A percentile compares a stretch with the other conserved stretches of the same genome.
Evolutionary conservation across 1,284 basidiomycete species (phyloP).

Genomic region (Ceratobasidium sp.): DNA sequence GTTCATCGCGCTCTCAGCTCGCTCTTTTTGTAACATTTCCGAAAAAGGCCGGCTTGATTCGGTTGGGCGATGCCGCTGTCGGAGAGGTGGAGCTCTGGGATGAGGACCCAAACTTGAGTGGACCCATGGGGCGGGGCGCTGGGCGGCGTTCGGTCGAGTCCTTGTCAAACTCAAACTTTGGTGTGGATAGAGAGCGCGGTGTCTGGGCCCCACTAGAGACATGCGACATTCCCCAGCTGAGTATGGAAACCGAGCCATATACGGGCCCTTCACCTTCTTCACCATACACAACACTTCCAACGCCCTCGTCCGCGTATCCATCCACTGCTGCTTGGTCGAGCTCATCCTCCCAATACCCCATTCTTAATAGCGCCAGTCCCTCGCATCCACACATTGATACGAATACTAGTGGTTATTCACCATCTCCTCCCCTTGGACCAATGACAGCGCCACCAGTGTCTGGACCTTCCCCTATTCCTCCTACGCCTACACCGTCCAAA

Average conservation of each 20-base stretch:
- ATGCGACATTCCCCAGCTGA: conserved; percentile 6
- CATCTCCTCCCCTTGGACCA: conserved; percentile 3
- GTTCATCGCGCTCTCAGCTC: conserved; percentile 60
- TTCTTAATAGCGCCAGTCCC: not conserved
- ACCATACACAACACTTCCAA: not conserved
- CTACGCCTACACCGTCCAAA: conserved; percentile 3
- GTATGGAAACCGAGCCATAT: not conserved
- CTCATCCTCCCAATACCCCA: conserved; percentile 9
- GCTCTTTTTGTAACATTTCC: conserved; percentile 79
- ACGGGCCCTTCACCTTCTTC: not conserved
- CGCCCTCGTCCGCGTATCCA: not conserved
- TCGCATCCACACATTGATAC: conserved; percentile 2
- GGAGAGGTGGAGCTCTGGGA: conserved; percentile 74
- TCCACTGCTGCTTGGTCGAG: conserved; percentile 9
- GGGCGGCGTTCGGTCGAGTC: conserved; percentile 21
- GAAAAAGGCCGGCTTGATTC: conserved; percentile 80
- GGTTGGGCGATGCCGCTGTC: conserved; percentile 76
- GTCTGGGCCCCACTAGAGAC: conserved; percentile 17
- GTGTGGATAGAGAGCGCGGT: conserved; percentile 19
- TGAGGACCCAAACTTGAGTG: conserved; percentile 44
- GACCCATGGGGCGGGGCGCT: not conserved
- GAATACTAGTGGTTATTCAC: conserved; percentile 4
- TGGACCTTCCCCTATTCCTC: not conserved
- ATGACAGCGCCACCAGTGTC: conserved; percentile 6
- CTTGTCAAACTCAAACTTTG: conserved; percentile 11